These are phyloP conservation scores for Oldenlandia corymbosa DNA, from an alignment of 257 asterid species.

Conservation along the genomic window DNA sequence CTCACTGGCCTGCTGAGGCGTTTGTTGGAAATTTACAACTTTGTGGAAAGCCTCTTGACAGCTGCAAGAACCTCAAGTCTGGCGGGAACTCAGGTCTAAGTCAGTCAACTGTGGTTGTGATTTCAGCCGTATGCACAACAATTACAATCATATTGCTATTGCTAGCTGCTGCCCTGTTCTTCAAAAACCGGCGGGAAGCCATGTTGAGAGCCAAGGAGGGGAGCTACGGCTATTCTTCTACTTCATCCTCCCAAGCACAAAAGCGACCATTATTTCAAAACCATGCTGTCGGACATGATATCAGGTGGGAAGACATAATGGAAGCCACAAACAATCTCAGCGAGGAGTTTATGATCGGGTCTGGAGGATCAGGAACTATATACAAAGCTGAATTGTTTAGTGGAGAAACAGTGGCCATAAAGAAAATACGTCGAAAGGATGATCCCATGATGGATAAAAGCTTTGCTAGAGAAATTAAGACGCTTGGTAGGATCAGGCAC, in stretches of 20 bases:
- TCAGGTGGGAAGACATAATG: constrained; percentile 83
- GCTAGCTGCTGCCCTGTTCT: constrained; percentile 55
- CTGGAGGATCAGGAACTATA: constrained; percentile 81
- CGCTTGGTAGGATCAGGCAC: constrained; percentile 82
- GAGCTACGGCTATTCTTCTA: constrained; percentile 50
- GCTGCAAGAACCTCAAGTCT: constrained; percentile 35
- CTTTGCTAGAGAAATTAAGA: constrained; percentile 81
- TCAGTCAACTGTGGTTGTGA: constrained; percentile 48
- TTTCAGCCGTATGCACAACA: constrained; percentile 52
- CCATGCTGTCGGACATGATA: constrained; percentile 41
- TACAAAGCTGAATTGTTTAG: constrained; percentile 65
- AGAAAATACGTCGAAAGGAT: constrained; percentile 62
- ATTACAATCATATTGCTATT: constrained; percentile 42
- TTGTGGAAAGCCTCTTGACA: constrained; percentile 72
- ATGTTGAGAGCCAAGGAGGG: constrained; percentile 30
- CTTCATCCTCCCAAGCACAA: constrained; percentile 71
- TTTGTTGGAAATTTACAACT: constrained; percentile 60
- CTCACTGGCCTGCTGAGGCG: constrained; percentile 69
- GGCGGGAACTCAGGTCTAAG: constrained; percentile 25
- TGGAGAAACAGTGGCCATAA: constrained; percentile 76
- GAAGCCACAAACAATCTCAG: constrained; percentile 85
- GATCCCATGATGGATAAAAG: constrained; percentile 67
- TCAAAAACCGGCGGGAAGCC: constrained; percentile 60
- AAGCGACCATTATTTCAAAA: constrained; percentile 52
- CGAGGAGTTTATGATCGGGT: constrained; percentile 70